Base-by-base conservation (phyloP, 2,329 filamentous ascomycete species). In the Myotisia sp. region DNA sequence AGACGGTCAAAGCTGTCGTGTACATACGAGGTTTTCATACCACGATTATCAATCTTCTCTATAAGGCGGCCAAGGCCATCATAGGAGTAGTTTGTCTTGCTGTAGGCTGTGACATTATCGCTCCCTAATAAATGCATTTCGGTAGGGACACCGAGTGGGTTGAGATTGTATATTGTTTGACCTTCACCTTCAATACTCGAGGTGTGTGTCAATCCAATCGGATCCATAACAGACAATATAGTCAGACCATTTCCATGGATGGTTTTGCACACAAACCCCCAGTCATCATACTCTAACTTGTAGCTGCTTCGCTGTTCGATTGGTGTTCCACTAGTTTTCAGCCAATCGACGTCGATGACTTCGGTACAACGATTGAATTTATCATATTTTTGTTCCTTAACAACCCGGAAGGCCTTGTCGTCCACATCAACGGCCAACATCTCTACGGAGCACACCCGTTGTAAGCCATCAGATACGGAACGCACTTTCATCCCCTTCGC, bases 231-330 rank as follows among this genome's bases (percentile, higher is more conserved):
- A 3, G 18, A 40, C 0, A 22, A 34, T 1, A 26, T 36, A 6
- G 38, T 29, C 1, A 23, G 5, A 14, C 42, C 42, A 21, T 21
- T 37, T 32, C 16, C 37, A 5, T 39, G 9, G 1, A 33, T 42
- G 1, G 27, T 12, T 33, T 63, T 60, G 17, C 10, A 36, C 6
- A 22, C 14, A 13, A 21, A 26, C 13, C 33, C 33, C 33, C 33
- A 36, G 18, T 36, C 33, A 23, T 36, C 33, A 14, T 29, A 36
- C 4, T 36, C 33, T 6, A 29, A 12, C 3, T 27, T 21, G 12
- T 9, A n/a, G 12, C 9, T 22, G 4, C n/a, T 8, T 5, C 26
- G 26, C 19, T 21, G 24, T 13, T 36, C 33, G 26, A 14, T 21
- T 20, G 26, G 24, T 9, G 3, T 18, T 14, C 7, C 26, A 7